Base-by-base conservation (phyloP, 2,329 filamentous ascomycete genomes). In the Neonectria faginata region DNA sequence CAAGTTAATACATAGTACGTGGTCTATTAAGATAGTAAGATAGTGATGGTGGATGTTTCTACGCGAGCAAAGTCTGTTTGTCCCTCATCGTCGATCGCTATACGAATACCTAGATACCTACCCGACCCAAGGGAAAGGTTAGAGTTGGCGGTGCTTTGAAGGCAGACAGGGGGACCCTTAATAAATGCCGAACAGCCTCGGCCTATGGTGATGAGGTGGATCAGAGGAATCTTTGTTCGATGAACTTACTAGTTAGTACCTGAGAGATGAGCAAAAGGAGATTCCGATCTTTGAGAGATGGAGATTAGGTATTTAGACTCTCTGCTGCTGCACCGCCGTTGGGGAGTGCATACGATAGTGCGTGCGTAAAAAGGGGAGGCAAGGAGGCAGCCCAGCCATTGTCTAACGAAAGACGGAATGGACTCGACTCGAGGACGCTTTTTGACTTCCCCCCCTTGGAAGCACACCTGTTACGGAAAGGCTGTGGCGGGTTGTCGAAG, bases 111-210 rank as follows among this genome's bases (percentile, higher is more conserved):
- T 29, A 2, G 29, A 29, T 9, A 10, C 29, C 29, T 25, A 27
- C n/a, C 8, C 5, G 29, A 51, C 48, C 48, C 48, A 33, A 20
- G 48, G 48, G 18, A 20, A 20, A 51, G 48, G 48, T 51, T 51
- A 51, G 48, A 50, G 45, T 29, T 29, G 25, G 20, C 8, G 47
- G 18, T 25, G 47, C 3, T 14, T 12, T 3, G 14, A 12, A 25
- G 25, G 27, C 27, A 16, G 22, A 47, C 44, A 47, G 44, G 20
- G 25, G 25, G 25, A 25, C 25, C 25, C 25, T 25, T 25, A 25
- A 25, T 6, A 39, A 39, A 16, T 7, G 5, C 36, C 36, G 14
- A 39, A 16, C 36, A 39, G 14, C n/a, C n/a, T 18, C n/a, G 39
- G 39, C 39, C 36, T 39, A 39, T 39, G n/a, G n/a, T n/a, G n/a